Evolutionary conservation across 1,284 basidiomycete species (phyloP).

Genomic region (Phaffia rhodozyma): DNA sequence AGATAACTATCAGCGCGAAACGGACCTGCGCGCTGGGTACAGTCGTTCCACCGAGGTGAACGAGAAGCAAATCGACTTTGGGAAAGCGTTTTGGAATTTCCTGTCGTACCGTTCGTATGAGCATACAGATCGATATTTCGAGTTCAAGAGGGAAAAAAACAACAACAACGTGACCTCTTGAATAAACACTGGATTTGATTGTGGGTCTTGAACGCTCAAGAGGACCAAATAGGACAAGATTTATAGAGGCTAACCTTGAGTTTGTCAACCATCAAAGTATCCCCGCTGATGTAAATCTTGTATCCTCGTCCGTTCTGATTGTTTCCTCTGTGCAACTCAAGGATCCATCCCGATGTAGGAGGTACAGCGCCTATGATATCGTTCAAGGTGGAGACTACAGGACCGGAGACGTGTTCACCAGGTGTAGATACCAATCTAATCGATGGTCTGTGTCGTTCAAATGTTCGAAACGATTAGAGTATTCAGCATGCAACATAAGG

Average conservation of each 20-base stretch:
- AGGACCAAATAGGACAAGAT: no score
- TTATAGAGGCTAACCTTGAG: not conserved
- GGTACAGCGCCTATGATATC: conserved; percentile 24
- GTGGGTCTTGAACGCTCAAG: no score
- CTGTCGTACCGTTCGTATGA: not conserved
- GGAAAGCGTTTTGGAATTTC: conserved; percentile 24
- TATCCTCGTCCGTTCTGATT: conserved; percentile 15
- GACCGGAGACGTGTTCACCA: conserved; percentile 24
- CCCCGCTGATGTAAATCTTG: conserved; percentile 25
- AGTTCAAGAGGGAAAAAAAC: not conserved
- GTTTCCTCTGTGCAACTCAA: conserved; percentile 20
- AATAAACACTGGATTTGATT: not conserved
- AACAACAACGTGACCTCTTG: no score
- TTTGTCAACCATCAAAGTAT: conserved; percentile 22
- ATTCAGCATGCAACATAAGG: no score
- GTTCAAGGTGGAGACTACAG: conserved; percentile 21
- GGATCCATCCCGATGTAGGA: conserved; percentile 22
- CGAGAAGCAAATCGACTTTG: conserved; percentile 23
- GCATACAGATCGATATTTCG: no score
- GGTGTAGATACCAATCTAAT: conserved; percentile 22
- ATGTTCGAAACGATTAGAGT: not conserved
- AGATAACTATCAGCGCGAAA: no score
- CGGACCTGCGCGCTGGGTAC: conserved; percentile 20
- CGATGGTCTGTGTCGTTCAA: conserved; percentile 17
- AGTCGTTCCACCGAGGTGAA: conserved; percentile 24